phyloP scores from a whole-genome alignment of 805 yeast genomes.

The Metschnikowia santaceciliae region DNA sequence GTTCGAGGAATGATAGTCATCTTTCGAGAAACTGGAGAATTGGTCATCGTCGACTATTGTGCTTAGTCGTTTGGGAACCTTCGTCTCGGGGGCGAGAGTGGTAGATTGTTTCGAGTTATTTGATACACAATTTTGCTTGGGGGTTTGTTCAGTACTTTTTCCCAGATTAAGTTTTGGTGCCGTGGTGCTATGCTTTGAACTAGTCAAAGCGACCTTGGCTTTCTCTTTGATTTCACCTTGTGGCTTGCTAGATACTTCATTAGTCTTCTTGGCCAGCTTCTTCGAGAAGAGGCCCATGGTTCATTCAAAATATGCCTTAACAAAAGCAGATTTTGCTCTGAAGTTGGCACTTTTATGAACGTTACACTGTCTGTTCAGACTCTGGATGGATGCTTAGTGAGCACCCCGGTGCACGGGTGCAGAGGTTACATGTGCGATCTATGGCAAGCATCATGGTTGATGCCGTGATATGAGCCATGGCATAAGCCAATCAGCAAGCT shows the following conservation, averaged over 20 bases:
- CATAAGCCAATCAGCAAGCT: background rate
- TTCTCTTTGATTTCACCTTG: background rate
- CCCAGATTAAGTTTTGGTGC: too few relatives aligned
- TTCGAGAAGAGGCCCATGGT: background rate
- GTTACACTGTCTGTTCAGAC: background rate
- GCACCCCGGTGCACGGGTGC: conserved; percentile 2
- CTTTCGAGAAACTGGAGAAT: conserved; percentile 16
- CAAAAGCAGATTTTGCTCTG: background rate
- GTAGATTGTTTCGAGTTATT: background rate
- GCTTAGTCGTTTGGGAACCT: conserved; percentile 18
- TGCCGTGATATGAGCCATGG: background rate
- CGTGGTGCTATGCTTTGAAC: background rate
- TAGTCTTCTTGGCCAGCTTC: background rate
- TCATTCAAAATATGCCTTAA: background rate
- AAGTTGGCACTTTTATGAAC: background rate
- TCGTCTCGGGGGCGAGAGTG: background rate
- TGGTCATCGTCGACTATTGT: conserved; percentile 26
- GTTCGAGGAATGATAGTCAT: conserved; percentile 11
- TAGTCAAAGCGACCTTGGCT: background rate
- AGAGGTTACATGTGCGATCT: background rate
- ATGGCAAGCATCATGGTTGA: background rate
- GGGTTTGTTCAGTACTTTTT: background rate
- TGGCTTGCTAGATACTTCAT: background rate
- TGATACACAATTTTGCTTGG: background rate
- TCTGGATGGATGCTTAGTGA: background rate